These are phyloP conservation scores for Avena eriantha DNA, from an alignment of 176 grass and related monocot genomes.

Conservation along the genomic window DNA sequence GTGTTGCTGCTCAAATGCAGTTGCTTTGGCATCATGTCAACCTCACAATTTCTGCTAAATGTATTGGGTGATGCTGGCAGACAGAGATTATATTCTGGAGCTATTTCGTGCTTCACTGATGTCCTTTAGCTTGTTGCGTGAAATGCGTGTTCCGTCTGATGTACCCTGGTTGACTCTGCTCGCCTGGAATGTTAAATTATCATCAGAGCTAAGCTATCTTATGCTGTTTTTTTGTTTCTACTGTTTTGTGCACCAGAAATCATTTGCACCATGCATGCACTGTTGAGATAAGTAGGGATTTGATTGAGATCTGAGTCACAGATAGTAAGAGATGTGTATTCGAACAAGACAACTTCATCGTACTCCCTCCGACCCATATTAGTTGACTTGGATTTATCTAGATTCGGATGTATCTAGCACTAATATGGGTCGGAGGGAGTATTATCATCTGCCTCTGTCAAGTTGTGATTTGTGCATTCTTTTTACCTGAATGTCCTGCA, in stretches of 20 bases:
- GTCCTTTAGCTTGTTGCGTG: neutral
- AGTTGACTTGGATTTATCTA: no score
- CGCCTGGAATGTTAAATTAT: neutral
- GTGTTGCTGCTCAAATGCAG: neutral
- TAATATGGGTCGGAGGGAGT: no score
- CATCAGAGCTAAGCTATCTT: neutral
- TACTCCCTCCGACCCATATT: no score
- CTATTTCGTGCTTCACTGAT: neutral
- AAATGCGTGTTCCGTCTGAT: neutral
- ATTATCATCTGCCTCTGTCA: neutral
- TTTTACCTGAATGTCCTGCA: neutral
- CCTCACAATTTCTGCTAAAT: neutral
- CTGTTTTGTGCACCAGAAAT: neutral
- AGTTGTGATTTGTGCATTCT: neutral
- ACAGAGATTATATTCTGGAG: neutral
- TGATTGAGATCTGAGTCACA: neutral
- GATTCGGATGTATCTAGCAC: no score
- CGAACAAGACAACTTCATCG: neutral
- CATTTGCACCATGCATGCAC: neutral
- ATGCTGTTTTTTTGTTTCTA: neutral
- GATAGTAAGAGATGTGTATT: neutral
- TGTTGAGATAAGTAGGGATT: neutral
- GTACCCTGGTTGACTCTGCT: neutral
- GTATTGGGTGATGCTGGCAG: neutral
- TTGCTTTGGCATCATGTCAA: neutral